phyloP scores from a whole-genome alignment of 2,329 filamentous ascomycete genomes.

The Macrophomina phaseolina region DNA sequence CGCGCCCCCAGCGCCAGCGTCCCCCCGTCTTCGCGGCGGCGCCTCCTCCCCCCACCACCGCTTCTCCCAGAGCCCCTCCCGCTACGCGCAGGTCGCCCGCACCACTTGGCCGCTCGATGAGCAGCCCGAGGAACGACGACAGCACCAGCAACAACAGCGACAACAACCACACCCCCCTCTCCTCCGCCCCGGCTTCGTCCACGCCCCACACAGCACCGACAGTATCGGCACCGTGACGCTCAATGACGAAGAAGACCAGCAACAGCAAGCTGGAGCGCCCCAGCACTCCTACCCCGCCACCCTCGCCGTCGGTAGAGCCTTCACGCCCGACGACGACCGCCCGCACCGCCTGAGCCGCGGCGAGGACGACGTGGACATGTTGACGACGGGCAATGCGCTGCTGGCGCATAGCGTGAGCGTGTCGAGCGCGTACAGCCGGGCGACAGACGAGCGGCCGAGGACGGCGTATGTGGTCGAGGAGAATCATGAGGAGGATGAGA shows the following conservation, averaged over 20 bases:
- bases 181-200: conserved; percentile 9
- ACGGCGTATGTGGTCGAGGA: conserved; percentile 5
- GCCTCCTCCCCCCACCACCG: neutral
- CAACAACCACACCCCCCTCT: neutral
- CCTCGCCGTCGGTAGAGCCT: neutral
- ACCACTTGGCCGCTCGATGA: conserved; percentile 14
- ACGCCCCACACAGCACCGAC: neutral
- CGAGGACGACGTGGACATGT: neutral
- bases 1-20: neutral
- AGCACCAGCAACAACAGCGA: conserved; percentile 9
- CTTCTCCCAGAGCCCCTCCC: conserved; percentile 11
- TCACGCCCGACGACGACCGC: conserved; percentile 18
- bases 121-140: neutral
- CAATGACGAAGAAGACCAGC: neutral
- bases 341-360: conserved; percentile 1
- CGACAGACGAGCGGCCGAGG: conserved; percentile 9
- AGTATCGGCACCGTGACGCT: conserved; percentile 15
- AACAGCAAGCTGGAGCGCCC: neutral
- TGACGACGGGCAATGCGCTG: neutral
- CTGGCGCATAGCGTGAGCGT: neutral
- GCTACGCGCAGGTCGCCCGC: neutral
- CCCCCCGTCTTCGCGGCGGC: neutral
- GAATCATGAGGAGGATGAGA: neutral
- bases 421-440: conserved; percentile 7
- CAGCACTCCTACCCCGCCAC: neutral